Evolutionary conservation across 2,329 filamentous ascomycete genomes (phyloP), one percentile per base, ranked within the genome.

Genomic region (Alternaria brassicae): DNA sequence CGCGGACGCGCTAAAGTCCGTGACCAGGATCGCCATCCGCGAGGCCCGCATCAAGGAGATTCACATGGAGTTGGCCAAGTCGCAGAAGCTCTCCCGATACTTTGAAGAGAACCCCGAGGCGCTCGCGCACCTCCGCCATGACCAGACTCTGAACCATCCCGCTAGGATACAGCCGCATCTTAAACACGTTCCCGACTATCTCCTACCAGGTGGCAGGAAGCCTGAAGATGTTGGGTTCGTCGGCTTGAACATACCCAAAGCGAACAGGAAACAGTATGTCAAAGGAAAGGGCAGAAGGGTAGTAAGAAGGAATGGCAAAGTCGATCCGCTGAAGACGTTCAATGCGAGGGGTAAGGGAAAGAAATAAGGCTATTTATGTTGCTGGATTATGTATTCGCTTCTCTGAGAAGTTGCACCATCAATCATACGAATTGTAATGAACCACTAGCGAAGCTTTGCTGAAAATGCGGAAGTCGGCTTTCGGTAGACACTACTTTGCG

Each of bases 71-170:
- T 84, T 99, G 12, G 84, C 97, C 70, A 96, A 96, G 81, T 94
- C 90, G 66, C 94, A 98, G 74, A 97, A 97, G 79, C 82, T 99
- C 21, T 71, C 67, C 2, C 65, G 66, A 52, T 71, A 71, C 44
- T 99, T 98, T 72, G 95, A 98, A 75, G 95, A 99, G 78, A 97
- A 99, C 76, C 95, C 95, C 0, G 88, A 90, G 30, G 94, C 98
- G 74, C 81, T 98, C 65, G 87, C 88, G 36, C 92, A 97, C 75
- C 83, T 98, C 66, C 87, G 94, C 25, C 95, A 99, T 75, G 95
- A 99, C 75, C 89, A 89, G 36, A 94, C 97, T 77, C 83, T 96
- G 56, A 76, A 75, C 45, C 86, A 93, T 60, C 89, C 93, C 23
- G 92, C 93, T 13, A 84, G 91, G 59, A 88, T 93, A 44, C 93